Evolutionary conservation across 1,284 basidiomycete species (phyloP).

Genomic region (Microbotryomycetes sp.): DNA sequence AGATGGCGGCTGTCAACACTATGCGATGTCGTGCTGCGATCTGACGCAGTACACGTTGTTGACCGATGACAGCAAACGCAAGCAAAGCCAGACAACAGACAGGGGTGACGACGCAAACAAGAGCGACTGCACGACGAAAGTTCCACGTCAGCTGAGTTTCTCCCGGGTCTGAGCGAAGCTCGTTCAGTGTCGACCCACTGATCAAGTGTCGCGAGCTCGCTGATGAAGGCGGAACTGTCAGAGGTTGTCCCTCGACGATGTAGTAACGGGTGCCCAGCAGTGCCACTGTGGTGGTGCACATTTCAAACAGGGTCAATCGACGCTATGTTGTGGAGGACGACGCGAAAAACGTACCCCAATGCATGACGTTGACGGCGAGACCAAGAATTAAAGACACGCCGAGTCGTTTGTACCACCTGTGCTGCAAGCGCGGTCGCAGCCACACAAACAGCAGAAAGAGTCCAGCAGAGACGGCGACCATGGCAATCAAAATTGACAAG

Average conservation of each 20-base stretch:
- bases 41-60: constrained; percentile 36
- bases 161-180: constrained; percentile 1
- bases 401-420: constrained; percentile 45
- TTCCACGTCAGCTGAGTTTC: constrained; percentile 33
- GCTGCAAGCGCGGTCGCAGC: constrained; percentile 47
- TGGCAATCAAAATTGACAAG: constrained; percentile 46
- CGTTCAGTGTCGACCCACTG: constrained; percentile 4
- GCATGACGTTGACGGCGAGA: constrained; percentile 45
- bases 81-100: constrained; percentile 44
- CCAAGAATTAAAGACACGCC: constrained; percentile 45
- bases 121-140: constrained; percentile 33
- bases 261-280: constrained; percentile 36
- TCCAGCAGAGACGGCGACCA: constrained; percentile 44
- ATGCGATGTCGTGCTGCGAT: constrained; percentile 44
- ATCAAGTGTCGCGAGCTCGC: constrained; percentile 20
- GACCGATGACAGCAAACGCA: constrained; percentile 43
- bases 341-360: constrained; percentile 35
- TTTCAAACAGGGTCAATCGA: constrained; percentile 17
- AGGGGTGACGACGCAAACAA: constrained; percentile 45
- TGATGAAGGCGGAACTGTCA: constrained; percentile 2
- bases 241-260: constrained; percentile 2
- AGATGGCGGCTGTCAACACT: constrained; percentile 45
- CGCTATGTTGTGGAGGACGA: neutral
- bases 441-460: constrained; percentile 50
- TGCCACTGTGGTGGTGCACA: constrained; percentile 3